A percentile compares a stretch with the other conserved stretches of the same genome.
phyloP scores from a whole-genome alignment of 192 early-diverging fungal species.

The Mortierella claussenii region DNA sequence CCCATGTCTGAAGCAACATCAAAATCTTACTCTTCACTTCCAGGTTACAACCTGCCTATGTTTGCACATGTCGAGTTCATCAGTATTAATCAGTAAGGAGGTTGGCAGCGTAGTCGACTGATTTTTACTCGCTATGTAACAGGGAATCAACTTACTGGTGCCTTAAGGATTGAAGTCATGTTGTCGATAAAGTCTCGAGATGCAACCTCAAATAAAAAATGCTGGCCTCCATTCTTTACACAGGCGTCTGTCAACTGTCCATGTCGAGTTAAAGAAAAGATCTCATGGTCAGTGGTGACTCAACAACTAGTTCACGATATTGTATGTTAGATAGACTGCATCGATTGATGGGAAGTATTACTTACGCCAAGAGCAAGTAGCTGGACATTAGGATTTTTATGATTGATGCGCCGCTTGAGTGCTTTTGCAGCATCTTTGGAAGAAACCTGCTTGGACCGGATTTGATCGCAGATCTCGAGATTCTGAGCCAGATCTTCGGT shows the following conservation, averaged over 20 bases:
- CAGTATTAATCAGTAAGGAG: too few relatives aligned
- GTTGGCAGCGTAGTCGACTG: too few relatives aligned
- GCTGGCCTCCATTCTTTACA: constrained; percentile 93
- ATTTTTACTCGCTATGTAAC: too few relatives aligned
- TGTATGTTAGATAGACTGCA: too few relatives aligned
- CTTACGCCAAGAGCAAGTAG: constrained; percentile 83
- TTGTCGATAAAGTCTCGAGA: constrained; percentile 92
- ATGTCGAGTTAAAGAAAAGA: not conserved
- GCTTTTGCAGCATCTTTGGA: constrained; percentile 79
- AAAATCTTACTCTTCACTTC: constrained; percentile 85
- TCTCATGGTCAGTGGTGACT: not conserved
- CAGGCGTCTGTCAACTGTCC: constrained; percentile 88
- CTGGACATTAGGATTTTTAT: constrained; percentile 96
- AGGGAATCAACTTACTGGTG: constrained; percentile 60
- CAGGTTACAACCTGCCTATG: constrained; percentile 68
- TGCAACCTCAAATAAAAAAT: constrained; percentile 89
- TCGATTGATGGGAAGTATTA: too few relatives aligned
- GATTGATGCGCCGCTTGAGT: constrained; percentile 84
- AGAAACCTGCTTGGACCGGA: constrained; percentile 84
- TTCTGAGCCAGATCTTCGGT: constrained; percentile 84
- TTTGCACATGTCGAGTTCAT: too few relatives aligned
- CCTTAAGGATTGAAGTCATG: constrained; percentile 69
- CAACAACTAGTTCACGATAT: too few relatives aligned
- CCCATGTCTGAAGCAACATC: constrained; percentile 91
- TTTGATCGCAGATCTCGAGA: constrained; percentile 93